phyloP scores from a whole-genome alignment of 768 basidiomycete species.

The Trametes punicea region DNA sequence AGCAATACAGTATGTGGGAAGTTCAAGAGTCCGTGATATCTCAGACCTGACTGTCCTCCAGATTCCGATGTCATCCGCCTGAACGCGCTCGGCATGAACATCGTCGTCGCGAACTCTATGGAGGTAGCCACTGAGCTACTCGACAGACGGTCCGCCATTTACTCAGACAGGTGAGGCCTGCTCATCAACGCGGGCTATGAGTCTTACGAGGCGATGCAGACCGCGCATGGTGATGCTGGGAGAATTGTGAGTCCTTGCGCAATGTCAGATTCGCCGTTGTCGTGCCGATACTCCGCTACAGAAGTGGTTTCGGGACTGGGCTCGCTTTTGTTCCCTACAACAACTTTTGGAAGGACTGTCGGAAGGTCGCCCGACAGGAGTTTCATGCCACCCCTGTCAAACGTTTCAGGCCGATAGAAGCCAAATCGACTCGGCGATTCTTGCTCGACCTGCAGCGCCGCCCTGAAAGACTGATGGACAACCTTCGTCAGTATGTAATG shows the following conservation, averaged over 20 bases:
- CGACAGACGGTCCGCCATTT: constrained; percentile 25
- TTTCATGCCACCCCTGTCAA: constrained; percentile 6
- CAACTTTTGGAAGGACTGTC: neutral
- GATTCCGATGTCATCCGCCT: constrained; percentile 12
- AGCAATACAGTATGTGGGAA: neutral
- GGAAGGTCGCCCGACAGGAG: constrained; percentile 6
- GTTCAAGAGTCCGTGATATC: neutral
- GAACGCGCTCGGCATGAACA: constrained; percentile 11
- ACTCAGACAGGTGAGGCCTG: constrained; percentile 25
- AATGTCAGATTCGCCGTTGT: no score
- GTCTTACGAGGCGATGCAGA: neutral
- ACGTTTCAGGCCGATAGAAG: neutral
- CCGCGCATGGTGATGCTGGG: constrained; percentile 8
- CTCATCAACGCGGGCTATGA: neutral
- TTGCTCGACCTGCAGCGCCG: neutral
- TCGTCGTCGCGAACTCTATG: constrained; percentile 29
- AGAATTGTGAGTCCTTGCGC: neutral
- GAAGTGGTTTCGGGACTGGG: neutral
- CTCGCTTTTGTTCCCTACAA: constrained; percentile 6
- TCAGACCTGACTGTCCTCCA: neutral
- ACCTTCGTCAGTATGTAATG: constrained; percentile 1
- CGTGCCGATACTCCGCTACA: neutral
- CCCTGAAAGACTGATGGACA: constrained; percentile 1
- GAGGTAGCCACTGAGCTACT: constrained; percentile 25
- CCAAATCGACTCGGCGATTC: neutral